Percentiles rank a stretch among this genome's conserved stretches.
Conservation (phyloP, 2,329 filamentous ascomycete genomes). For the Alternaria atra region DNA sequence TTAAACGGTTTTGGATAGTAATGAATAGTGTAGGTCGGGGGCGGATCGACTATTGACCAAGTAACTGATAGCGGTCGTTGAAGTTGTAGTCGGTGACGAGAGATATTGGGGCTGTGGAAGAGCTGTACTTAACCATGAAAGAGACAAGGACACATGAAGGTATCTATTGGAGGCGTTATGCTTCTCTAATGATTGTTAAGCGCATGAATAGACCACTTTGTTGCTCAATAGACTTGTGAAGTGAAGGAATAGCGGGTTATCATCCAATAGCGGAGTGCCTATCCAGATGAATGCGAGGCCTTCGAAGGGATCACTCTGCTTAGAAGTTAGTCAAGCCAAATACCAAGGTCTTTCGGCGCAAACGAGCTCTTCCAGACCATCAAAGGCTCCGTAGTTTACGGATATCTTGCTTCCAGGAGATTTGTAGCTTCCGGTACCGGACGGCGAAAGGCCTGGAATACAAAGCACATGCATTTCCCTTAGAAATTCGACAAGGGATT, state of each 20-base stretch:
- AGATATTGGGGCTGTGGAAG: constrained; percentile 7
- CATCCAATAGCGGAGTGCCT: constrained; percentile 18
- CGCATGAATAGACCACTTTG: constrained; percentile 30
- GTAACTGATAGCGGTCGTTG: constrained; percentile 13
- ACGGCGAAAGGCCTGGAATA: constrained; percentile 11
- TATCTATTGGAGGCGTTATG: neutral
- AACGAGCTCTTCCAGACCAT: constrained; percentile 12
- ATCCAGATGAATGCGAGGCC: constrained; percentile 22
- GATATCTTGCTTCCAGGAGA: constrained; percentile 14
- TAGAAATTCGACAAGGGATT: constrained; percentile 24
- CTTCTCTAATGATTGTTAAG: constrained; percentile 13
- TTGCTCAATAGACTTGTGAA: constrained; percentile 22
- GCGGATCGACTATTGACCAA: constrained; percentile 15
- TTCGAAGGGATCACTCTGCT: constrained; percentile 22
- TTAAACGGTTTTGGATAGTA: constrained; percentile 25
- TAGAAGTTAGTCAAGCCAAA: constrained; percentile 12
- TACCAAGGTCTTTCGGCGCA: neutral
- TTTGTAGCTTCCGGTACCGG: constrained; percentile 9
- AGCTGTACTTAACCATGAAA: constrained; percentile 20
- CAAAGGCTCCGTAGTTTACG: neutral
- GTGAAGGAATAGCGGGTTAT: constrained; percentile 17
- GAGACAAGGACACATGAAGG: constrained; percentile 11
- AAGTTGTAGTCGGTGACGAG: constrained; percentile 22
- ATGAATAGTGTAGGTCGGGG: constrained; percentile 23
- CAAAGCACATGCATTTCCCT: constrained; percentile 18